Conservation (phyloP, 805 yeast species). For the Lipomyces starkeyi region DNA sequence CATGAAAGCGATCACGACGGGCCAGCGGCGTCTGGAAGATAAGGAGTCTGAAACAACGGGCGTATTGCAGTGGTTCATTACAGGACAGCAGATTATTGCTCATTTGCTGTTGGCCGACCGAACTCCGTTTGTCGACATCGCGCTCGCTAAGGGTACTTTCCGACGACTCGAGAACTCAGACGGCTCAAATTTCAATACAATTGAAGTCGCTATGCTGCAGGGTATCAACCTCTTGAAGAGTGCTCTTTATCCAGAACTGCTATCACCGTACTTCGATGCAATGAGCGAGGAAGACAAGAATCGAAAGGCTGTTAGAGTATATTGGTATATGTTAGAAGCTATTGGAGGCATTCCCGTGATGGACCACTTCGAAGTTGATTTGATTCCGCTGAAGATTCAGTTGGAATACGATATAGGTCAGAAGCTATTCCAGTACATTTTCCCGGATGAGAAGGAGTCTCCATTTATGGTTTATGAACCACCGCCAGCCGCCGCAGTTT, state of each 20-base stretch:
- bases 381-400: slow-evolving; percentile 72
- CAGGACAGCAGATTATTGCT: slow-evolving; percentile 72
- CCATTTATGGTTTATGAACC: slow-evolving; percentile 37
- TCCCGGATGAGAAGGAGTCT: slow-evolving; percentile 58
- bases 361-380: slow-evolving; percentile 61
- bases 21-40: slow-evolving; percentile 44
- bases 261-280: slow-evolving; percentile 56
- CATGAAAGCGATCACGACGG: slow-evolving; percentile 53
- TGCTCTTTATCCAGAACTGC: slow-evolving; percentile 71
- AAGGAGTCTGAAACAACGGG: slow-evolving; percentile 44
- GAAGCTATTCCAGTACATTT: slow-evolving; percentile 67
- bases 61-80: slow-evolving; percentile 63
- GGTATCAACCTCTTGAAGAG: slow-evolving; percentile 67
- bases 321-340: slow-evolving; percentile 83
- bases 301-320: slow-evolving; percentile 51
- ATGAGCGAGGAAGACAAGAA: slow-evolving; percentile 40
- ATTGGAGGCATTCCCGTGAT: slow-evolving; percentile 91
- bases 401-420: slow-evolving; percentile 74
- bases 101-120: slow-evolving; percentile 68
- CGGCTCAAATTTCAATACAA: slow-evolving; percentile 67
- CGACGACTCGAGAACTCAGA: slow-evolving; percentile 66
- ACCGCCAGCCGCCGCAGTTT: background rate
- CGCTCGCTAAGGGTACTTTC: slow-evolving; percentile 65
- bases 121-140: slow-evolving; percentile 71
- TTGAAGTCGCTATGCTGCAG: slow-evolving; percentile 66